Evolutionary conservation across 2,329 filamentous ascomycete species (phyloP).

Genomic region (Epichloe aotearoae): DNA sequence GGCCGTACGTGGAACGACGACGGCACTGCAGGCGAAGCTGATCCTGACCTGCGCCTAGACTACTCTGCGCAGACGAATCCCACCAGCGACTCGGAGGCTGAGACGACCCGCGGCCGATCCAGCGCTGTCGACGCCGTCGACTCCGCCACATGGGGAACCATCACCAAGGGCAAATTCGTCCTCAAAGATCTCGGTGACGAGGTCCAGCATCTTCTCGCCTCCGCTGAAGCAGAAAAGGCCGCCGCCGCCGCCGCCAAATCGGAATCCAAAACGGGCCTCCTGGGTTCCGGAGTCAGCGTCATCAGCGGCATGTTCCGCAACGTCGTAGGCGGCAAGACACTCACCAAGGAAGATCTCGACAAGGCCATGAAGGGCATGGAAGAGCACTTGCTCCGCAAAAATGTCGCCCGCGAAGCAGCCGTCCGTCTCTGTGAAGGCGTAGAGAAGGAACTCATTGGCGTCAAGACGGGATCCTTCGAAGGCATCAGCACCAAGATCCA

Average conservation of each 20-base stretch:
- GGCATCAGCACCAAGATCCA: conserved; percentile 73
- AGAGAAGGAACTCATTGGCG: conserved; percentile 75
- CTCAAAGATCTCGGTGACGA: conserved; percentile 88
- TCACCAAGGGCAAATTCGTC: conserved; percentile 81
- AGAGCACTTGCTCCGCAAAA: conserved; percentile 87
- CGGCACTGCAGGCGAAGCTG: conserved; percentile 73
- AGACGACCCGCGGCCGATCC: conserved; percentile 33
- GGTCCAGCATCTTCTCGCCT: conserved; percentile 76
- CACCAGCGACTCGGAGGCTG: conserved; percentile 37
- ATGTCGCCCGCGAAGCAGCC: conserved; percentile 88
- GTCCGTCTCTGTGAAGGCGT: conserved; percentile 84
- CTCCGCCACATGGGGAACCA: conserved; percentile 72
- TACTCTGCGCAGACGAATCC: conserved; percentile 60
- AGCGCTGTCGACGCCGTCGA: conserved; percentile 61
- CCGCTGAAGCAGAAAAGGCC: conserved; percentile 54
- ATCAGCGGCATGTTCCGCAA: conserved; percentile 87
- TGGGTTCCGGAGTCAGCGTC: conserved; percentile 68
- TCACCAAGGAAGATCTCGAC: conserved; percentile 78
- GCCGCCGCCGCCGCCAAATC: conserved; percentile 29
- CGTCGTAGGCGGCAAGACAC: conserved; percentile 83
- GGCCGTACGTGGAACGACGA: conserved; percentile 88
- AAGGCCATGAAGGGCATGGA: conserved; percentile 95
- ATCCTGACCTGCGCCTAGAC: conserved; percentile 59
- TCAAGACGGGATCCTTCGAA: conserved; percentile 87
- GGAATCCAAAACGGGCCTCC: conserved; percentile 46